Conservation (phyloP, 139 green algal species). For the Nannochloris sp. region DNA sequence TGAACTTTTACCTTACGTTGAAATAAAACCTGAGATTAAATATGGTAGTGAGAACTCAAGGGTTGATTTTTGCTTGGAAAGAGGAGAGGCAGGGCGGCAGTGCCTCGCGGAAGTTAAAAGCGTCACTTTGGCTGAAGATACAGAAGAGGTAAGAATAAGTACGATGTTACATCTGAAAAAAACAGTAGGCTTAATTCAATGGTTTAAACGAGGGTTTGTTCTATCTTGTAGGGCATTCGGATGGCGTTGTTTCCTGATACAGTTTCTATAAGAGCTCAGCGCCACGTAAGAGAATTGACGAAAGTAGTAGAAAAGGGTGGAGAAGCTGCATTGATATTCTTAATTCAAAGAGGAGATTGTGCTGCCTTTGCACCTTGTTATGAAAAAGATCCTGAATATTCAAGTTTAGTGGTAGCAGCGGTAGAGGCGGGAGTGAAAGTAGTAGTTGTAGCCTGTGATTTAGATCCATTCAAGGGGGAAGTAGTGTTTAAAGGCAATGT, state of each 20-base stretch:
- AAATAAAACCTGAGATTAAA: constrained; percentile 35
- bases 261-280: constrained; percentile 40
- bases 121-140: constrained; percentile 41
- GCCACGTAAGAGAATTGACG: constrained; percentile 44
- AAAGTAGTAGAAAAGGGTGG: not conserved
- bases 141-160: not conserved
- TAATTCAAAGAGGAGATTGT: constrained; percentile 54
- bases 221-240: not conserved
- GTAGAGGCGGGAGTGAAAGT: constrained; percentile 28
- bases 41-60: constrained; percentile 22
- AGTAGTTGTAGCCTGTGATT: constrained; percentile 13
- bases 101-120: constrained; percentile 58
- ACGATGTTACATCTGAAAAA: not conserved
- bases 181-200: not conserved
- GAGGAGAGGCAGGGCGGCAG: not conserved
- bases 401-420: constrained; percentile 25
- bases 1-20: constrained; percentile 23
- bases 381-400: constrained; percentile 45
- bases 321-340: constrained; percentile 41
- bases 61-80: constrained; percentile 31
- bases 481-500: constrained; percentile 1
- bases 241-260: constrained; percentile 63
- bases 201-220: not conserved
- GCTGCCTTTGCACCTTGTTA: constrained; percentile 38
- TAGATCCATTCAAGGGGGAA: not conserved